phyloP scores from a whole-genome alignment of 1,139 yeast genomes.

The Saccharomyces hybrid region DNA sequence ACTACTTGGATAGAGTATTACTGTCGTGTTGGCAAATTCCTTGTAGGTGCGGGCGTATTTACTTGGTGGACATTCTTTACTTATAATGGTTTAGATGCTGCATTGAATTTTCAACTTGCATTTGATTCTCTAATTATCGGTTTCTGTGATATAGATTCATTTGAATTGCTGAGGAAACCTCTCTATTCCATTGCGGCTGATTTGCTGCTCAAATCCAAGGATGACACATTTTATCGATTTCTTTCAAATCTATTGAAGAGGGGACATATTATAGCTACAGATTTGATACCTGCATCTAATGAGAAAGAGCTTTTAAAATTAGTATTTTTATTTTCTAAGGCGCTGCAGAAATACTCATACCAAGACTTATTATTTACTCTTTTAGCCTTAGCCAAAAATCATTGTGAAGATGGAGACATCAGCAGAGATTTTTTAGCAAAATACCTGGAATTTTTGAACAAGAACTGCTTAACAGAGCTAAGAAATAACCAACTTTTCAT shows the following conservation, averaged over 20 bases:
- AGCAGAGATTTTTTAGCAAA: conserved; percentile 5
- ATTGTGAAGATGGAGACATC: conserved; percentile 7
- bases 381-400: conserved; percentile 10
- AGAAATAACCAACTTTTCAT: conserved; percentile 20
- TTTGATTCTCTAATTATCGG: conserved; percentile 13
- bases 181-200: conserved; percentile 17
- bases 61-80: conserved; percentile 30
- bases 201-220: conserved; percentile 11
- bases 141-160: conserved; percentile 23
- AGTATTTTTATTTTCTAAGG: conserved; percentile 12
- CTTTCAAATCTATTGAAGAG: conserved; percentile 13
- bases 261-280: conserved; percentile 10
- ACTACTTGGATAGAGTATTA: conserved; percentile 20
- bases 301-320: conserved; percentile 6
- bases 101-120: conserved; percentile 14
- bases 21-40: conserved; percentile 20
- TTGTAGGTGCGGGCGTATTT: conserved; percentile 16
- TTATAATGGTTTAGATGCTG: conserved; percentile 19
- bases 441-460: conserved; percentile 17
- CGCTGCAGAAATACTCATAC: conserved; percentile 11
- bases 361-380: conserved; percentile 12
- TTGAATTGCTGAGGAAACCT: conserved; percentile 15
- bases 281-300: conserved; percentile 1
- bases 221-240: conserved; percentile 11
- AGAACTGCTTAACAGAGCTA: conserved; percentile 17